Base-by-base conservation (phyloP, 1,284 basidiomycete species). In the Moniliella sp. region DNA sequence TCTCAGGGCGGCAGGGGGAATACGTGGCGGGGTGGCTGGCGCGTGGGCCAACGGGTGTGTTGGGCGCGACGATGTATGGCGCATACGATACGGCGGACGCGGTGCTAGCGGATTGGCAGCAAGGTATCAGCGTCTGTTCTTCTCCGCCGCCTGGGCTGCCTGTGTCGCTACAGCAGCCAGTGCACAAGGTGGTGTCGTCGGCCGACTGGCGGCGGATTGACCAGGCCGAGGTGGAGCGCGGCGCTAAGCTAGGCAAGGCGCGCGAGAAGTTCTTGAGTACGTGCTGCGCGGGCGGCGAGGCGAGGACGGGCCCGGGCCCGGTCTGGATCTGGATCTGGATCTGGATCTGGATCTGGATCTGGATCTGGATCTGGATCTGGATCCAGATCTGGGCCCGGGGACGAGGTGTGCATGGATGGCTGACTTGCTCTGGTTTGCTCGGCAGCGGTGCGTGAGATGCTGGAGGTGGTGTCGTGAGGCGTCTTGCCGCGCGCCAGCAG, bases 21-120 rank as follows among this genome's bases (percentile, higher is more conserved):
- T 94, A 93, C 56, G 76, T 80, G 1, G 76, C 80, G 1, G 88
- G 88, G 2, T 97, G 91, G 91, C 76, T 82, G 0, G 78, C 83
- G 0, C 73, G 73, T 8, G 91, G 88, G 14, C 84, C 88, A 0
- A 75, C 74, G 28, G 88, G 91, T 4, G 84, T 97, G 9, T 71
- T 97, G 28, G 86, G 82, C 0, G 70, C 75, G 11, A 94, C 91
- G 15, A 86, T 97, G 83, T 73, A 82, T 61, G 73, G 93, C 58
- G 81, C 88, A 11, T 84, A 84, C 53, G 66, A 67, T 2, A 74
- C 78, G 1, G 76, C 77, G 0, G 75, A 80, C 30, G 66, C 68
- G 1, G 70, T 88, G 28, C 44, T 79, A 1, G 50, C 61, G 2
- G 81, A 82, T 43, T 34, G 46, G 19, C 7, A 13, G 19, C 30